These are phyloP conservation scores for Stromatinia cepivora DNA, from an alignment of 2,329 filamentous ascomycete genomes.

Conservation along the genomic window DNA sequence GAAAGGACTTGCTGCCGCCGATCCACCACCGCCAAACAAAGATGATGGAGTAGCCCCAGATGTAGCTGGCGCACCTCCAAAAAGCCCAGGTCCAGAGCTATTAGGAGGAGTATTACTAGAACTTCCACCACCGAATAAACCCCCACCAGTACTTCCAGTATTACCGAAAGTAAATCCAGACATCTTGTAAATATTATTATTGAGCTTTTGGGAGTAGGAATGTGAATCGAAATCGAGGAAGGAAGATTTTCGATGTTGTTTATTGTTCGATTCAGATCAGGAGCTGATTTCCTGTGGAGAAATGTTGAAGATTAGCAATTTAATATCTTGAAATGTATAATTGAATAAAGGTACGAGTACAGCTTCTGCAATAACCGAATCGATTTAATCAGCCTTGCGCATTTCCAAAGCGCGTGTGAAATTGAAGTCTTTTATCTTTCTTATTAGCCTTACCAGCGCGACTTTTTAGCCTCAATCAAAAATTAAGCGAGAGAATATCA, in stretches of 20 bases:
- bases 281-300: conserved; percentile 11
- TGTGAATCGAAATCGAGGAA: conserved; percentile 13
- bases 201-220: not conserved
- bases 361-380: conserved; percentile 26
- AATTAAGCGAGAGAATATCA: conserved; percentile 21
- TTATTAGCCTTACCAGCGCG: conserved; percentile 21
- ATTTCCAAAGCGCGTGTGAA: conserved; percentile 29
- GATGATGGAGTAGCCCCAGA: conserved; percentile 29
- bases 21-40: conserved; percentile 28
- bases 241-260: conserved; percentile 20
- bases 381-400: conserved; percentile 27
- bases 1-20: conserved; percentile 4
- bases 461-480: conserved; percentile 22
- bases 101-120: conserved; percentile 18
- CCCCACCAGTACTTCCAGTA: conserved; percentile 25
- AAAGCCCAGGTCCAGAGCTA: conserved; percentile 19
- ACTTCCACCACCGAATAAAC: conserved; percentile 17
- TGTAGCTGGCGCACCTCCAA: conserved; percentile 24
- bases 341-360: conserved; percentile 14
- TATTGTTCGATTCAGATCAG: conserved; percentile 2
- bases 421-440: conserved; percentile 20
- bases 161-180: conserved; percentile 43
- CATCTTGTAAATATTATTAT: conserved; percentile 27
- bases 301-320: conserved; percentile 16
- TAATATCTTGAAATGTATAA: not conserved